Conservation (phyloP, 1,284 basidiomycete genomes). For the Coniophora puteana region DNA sequence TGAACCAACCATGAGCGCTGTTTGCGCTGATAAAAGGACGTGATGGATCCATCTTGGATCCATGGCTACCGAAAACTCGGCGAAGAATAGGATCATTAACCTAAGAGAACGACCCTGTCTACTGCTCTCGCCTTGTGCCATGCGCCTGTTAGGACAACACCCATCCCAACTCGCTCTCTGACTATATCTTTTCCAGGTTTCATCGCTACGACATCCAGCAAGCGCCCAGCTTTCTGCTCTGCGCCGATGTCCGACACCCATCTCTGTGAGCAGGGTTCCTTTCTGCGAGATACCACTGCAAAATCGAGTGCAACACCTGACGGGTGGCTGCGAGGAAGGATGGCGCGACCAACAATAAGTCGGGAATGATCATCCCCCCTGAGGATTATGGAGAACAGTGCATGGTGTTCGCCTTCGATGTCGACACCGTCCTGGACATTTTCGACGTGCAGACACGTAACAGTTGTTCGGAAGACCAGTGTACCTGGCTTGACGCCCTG, state of each 20-base stretch:
- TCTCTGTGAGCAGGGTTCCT: background rate
- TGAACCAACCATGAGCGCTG: no score
- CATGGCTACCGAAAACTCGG: no score
- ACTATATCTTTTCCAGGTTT: constrained; percentile 1
- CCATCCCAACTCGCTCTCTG: constrained; percentile 2
- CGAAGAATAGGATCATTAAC: background rate
- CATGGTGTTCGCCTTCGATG: background rate
- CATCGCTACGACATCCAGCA: constrained; percentile 3
- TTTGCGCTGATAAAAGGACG: no score
- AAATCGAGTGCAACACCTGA: background rate
- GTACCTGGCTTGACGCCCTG: constrained; percentile 3
- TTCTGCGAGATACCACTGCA: constrained; percentile 1
- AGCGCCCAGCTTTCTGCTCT: background rate
- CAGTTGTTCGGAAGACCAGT: constrained; percentile 3
- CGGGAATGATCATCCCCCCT: background rate
- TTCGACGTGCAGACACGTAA: background rate
- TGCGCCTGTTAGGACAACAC: background rate
- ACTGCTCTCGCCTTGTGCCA: constrained; percentile 1
- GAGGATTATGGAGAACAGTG: background rate
- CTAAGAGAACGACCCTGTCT: constrained; percentile 5
- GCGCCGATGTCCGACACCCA: background rate
- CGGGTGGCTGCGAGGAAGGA: background rate
- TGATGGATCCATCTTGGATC: no score
- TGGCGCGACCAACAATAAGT: constrained; percentile 2
- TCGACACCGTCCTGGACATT: background rate